These are phyloP conservation scores for Calonectria pseudoreteaudii DNA, from an alignment of 2,329 filamentous ascomycete species.

Conservation along the genomic window DNA sequence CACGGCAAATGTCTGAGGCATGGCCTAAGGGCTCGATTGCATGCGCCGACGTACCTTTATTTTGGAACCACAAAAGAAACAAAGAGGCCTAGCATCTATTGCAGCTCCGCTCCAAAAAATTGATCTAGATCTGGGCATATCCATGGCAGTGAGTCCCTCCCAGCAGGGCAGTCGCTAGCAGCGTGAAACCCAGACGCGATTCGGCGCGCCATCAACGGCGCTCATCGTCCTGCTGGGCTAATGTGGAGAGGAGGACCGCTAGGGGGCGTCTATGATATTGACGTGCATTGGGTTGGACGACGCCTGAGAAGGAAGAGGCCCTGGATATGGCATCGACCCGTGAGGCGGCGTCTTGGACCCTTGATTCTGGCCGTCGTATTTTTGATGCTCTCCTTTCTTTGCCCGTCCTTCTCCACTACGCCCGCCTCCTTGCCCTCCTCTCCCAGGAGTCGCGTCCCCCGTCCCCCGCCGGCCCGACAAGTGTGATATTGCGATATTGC, in stretches of 20 bases:
- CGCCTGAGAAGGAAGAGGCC: background rate
- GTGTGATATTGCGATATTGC: conserved; percentile 26
- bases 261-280: conserved; percentile 11
- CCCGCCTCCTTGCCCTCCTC: conserved; percentile 14
- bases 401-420: background rate
- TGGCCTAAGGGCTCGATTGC: conserved; percentile 4
- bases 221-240: background rate
- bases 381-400: conserved; percentile 5
- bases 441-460: background rate
- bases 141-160: background rate
- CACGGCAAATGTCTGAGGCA: background rate
- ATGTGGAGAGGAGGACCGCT: conserved; percentile 4
- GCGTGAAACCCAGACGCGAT: conserved; percentile 5
- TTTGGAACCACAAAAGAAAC: conserved; percentile 8
- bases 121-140: conserved; percentile 5
- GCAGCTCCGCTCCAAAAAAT: background rate
- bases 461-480: background rate
- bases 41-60: background rate
- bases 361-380: background rate
- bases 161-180: conserved; percentile 3
- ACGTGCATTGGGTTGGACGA: conserved; percentile 12
- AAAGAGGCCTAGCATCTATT: background rate
- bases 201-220: conserved; percentile 16
- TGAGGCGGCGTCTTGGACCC: background rate
- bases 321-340: background rate